Evolutionary conservation across 1,284 basidiomycete species (phyloP), one percentile per base, ranked within the genome.

Genomic region (Microbotryum lychnidis-dioicae): DNA sequence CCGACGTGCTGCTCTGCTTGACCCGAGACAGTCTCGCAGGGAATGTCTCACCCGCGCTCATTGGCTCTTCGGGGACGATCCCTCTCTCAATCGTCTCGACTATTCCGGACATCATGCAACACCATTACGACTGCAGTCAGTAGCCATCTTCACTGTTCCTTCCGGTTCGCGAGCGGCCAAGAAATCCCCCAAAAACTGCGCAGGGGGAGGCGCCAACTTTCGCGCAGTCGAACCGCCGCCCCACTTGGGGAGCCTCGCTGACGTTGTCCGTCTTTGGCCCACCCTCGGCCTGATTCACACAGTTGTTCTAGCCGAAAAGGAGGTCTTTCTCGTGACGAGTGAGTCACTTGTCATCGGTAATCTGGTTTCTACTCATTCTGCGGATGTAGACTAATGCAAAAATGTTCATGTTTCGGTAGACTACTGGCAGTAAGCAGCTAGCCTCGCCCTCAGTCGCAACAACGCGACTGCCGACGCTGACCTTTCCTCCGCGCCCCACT

Each of bases 261-360:
- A 42, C 37, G 37, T 12, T 16, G 37, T 42, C 37, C 37, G 37
- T 42, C 37, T 42, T 3, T 42, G 0, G 37, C 37, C 37, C 48
- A 50, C 20, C 21, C 37, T 42, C 16, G 48, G 21, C 3, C 20
- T n/a, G 23, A 60, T 56, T 45, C 48, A 59, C 27, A 54, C 60
- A 60, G 83, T 84, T 56, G 76, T 81, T 1, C 73, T 77, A 23
- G 82, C 82, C 4, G 72, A 82, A 66, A 76, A 79, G 54, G 82
- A 84, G 73, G 77, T 83, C 23, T 79, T 85, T 67, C 74, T 85
- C 16, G 82, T 82, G 3, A 84, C 83, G 6, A 84, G 84, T 71
- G 81, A 81, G 70, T 58, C 42, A 42, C 20, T 16, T n/a, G 12
- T 18, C 33, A 27, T 18, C 1, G 8, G 9, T 6, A 12, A 4